A percentile compares a stretch with the other conserved stretches of the same genome.
These are phyloP conservation scores for Oryza meridionalis DNA, from an alignment of 176 grass and related monocot genomes.

Conservation along the genomic window DNA sequence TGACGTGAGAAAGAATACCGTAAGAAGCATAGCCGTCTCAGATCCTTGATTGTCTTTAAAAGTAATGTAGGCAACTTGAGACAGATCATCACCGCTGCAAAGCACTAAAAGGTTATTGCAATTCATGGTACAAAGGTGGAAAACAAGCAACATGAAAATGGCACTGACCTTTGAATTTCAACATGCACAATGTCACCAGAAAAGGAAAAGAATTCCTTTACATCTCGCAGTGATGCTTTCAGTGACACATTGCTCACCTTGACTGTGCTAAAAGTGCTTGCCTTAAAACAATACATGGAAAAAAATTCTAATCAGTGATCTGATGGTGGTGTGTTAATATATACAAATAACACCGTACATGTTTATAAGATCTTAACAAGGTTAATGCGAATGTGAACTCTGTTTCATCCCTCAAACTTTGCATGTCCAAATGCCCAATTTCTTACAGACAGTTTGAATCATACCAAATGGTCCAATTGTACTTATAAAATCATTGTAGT, in stretches of 20 bases:
- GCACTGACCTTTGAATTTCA: constrained; percentile 79
- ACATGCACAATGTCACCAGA: constrained; percentile 78
- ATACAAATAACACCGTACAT: neutral
- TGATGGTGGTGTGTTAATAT: neutral
- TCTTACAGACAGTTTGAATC: neutral
- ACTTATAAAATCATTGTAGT: too few species aligned
- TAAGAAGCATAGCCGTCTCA: constrained; percentile 94
- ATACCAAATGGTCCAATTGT: too few species aligned
- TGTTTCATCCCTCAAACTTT: neutral
- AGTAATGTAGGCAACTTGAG: constrained; percentile 90
- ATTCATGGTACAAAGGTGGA: constrained; percentile 12
- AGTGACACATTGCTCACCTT: constrained; percentile 89
- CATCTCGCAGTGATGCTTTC: constrained; percentile 71
- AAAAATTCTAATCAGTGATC: constrained; percentile 30
- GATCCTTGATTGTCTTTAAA: constrained; percentile 84
- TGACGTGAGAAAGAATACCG: constrained; percentile 42
- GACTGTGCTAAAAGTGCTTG: constrained; percentile 58
- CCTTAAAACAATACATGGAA: constrained; percentile 48
- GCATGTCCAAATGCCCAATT: neutral
- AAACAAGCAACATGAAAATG: constrained; percentile 30
- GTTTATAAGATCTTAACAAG: neutral
- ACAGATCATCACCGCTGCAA: constrained; percentile 75
- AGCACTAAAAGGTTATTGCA: constrained; percentile 30
- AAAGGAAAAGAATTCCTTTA: constrained; percentile 93
- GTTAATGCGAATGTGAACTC: neutral